phyloP scores from a whole-genome alignment of 139 green algal species.

The Choricystis sp. region DNA sequence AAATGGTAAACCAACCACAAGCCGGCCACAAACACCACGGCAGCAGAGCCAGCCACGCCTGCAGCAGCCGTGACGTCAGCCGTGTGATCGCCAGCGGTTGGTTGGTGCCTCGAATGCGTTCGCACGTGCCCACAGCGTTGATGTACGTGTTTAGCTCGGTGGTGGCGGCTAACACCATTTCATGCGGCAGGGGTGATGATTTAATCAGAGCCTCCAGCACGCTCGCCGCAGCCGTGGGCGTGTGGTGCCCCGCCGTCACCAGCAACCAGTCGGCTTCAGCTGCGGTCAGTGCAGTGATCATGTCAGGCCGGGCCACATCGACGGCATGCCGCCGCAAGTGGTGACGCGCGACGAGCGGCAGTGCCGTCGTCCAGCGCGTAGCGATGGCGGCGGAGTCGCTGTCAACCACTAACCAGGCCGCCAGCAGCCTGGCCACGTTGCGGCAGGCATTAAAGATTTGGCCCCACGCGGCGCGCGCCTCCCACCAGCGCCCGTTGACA shows the following conservation, averaged over 20 bases:
- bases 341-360: neutral
- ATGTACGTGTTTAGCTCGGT: neutral
- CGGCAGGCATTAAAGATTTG: neutral
- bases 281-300: constrained; percentile 4
- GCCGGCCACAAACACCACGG: constrained; percentile 49
- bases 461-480: neutral
- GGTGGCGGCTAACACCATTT: neutral
- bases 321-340: neutral
- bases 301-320: neutral
- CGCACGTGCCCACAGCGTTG: constrained; percentile 12
- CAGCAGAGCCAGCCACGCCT: constrained; percentile 62
- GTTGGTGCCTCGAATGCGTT: constrained; percentile 42
- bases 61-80: constrained; percentile 40
- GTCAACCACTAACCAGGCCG: neutral
- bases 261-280: constrained; percentile 8
- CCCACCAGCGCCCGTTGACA: neutral
- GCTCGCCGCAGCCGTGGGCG: constrained; percentile 9
- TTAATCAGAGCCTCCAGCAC: constrained; percentile 12
- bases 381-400: neutral
- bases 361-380: neutral
- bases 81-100: constrained; percentile 47
- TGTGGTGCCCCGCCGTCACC: constrained; percentile 9
- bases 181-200: neutral
- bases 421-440: constrained; percentile 1
- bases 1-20: constrained; percentile 20